phyloP scores from a whole-genome alignment of 2,329 filamentous ascomycete species.

The Podosphaera xanthii region DNA sequence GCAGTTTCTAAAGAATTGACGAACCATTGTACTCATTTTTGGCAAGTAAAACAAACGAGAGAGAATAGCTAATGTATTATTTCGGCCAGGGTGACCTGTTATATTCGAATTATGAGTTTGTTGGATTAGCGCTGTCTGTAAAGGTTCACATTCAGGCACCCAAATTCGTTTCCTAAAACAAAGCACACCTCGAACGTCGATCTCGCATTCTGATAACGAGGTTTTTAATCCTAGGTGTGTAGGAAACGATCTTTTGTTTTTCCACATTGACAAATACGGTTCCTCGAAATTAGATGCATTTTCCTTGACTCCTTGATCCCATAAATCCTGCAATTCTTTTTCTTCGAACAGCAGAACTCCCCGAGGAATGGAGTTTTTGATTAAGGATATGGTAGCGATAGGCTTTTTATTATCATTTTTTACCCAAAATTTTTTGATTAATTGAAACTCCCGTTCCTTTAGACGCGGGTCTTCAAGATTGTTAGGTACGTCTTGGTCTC shows the following conservation, averaged over 20 bases:
- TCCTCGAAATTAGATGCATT: too few relatives aligned
- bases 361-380: neutral
- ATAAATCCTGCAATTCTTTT: neutral
- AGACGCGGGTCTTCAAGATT: neutral
- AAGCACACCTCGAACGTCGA: neutral
- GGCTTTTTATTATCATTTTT: neutral
- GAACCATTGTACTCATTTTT: neutral
- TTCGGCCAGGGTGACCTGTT: neutral
- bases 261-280: neutral
- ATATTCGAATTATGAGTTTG: neutral
- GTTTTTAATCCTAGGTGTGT: neutral
- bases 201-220: neutral
- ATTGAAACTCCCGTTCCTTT: neutral
- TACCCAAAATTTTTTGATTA: neutral
- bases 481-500: neutral
- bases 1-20: neutral
- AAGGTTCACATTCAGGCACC: neutral
- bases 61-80: neutral
- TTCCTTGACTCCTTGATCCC: too few relatives aligned
- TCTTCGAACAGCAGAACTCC: neutral
- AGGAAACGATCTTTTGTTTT: neutral
- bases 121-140: neutral
- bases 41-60: neutral
- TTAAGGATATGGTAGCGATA: neutral
- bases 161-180: neutral